phyloP scores from a whole-genome alignment of 202 grass and related monocot species.

The Saccharum hybrid region DNA sequence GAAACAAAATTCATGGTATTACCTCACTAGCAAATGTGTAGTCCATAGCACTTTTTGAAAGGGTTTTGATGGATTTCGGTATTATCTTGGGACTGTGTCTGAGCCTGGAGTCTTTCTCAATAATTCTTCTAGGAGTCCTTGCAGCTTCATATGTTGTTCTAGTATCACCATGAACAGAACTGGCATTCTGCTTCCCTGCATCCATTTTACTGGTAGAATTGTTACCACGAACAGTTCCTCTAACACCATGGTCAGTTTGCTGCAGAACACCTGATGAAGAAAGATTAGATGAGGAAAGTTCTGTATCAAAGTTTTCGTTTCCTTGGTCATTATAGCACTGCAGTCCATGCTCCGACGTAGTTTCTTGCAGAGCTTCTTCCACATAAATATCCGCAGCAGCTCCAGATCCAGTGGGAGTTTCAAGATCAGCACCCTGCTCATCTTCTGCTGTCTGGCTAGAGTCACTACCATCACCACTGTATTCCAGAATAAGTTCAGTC shows the following conservation, averaged over 20 bases:
- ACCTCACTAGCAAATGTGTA: slow-evolving; percentile 64
- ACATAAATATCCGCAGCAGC: slow-evolving; percentile 42
- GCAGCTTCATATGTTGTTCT: slow-evolving; percentile 38
- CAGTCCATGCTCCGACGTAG: slow-evolving; percentile 37
- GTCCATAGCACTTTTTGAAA: slow-evolving; percentile 45
- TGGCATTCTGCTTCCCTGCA: neutral
- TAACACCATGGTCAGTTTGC: slow-evolving; percentile 37
- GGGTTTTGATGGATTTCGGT: slow-evolving; percentile 49
- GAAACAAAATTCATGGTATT: slow-evolving; percentile 29
- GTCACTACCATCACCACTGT: slow-evolving; percentile 83
- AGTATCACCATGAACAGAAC: slow-evolving; percentile 29
- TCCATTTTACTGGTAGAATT: slow-evolving; percentile 25
- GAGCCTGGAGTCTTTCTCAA: slow-evolving; percentile 47
- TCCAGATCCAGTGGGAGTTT: slow-evolving; percentile 56
- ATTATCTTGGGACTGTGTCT: slow-evolving; percentile 45
- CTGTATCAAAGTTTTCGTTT: slow-evolving; percentile 31
- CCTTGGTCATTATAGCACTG: slow-evolving; percentile 32
- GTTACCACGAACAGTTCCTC: slow-evolving; percentile 24
- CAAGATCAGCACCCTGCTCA: slow-evolving; percentile 47
- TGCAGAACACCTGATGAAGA: slow-evolving; percentile 37
- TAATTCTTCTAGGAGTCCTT: slow-evolving; percentile 38
- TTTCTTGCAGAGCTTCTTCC: slow-evolving; percentile 40
- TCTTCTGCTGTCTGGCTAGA: slow-evolving; percentile 86
- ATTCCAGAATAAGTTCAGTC: slow-evolving; percentile 87
- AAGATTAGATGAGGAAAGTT: slow-evolving; percentile 38